Base-by-base conservation (phyloP, 805 yeast species). In the Myxozyma mucilagina region DNA sequence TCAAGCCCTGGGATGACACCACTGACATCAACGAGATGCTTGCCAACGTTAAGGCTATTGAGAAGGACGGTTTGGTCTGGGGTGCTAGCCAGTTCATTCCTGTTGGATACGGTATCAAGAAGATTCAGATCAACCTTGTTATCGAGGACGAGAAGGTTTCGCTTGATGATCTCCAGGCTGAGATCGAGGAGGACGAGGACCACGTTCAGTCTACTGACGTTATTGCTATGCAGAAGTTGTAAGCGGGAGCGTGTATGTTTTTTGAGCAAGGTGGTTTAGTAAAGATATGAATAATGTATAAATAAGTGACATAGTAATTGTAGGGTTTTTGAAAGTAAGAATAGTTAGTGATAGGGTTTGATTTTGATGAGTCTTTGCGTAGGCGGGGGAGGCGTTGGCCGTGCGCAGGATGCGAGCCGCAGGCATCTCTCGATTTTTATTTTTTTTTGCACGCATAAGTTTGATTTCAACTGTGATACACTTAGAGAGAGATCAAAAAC, bases 1-100 rank as follows among this genome's bases (percentile, higher is more conserved):
- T 94, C 73, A 94, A 94, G 87, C 98, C 97, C 82, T 94, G 99
- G 99, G 99, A 94, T 80, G 99, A 94, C 76, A 98, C 94, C 85
- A 94, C 99, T 72, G 87, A 93, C 77, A 84, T 94, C 77, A 96
- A 94, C 67, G 87, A 87, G 79, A 76, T 94, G 81, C 79, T 90
- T 71, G 92, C 87, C 67, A 84, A 85, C 80, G 97, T 91, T 75
- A 92, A 90, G 85, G 75, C 83, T 72, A 79, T 93, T 72, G 89
- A 85, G 77, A 79, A 79, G 81, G 99, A 94, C 50, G 99, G 99
- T 86, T 87, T 94, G 76, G 80, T 79, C 69, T 94, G 99, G 99
- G 99, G 99, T 89, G 97, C 92, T 74, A 87, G 82, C 85, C 92
- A 87, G 82, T 91, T 86, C 82, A 83, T 94, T 73, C 94, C 97